Evolutionary conservation across 306 rosid species (phyloP), one percentile per base, ranked within the genome.

Genomic region (Fragaria nilgerrensis): DNA sequence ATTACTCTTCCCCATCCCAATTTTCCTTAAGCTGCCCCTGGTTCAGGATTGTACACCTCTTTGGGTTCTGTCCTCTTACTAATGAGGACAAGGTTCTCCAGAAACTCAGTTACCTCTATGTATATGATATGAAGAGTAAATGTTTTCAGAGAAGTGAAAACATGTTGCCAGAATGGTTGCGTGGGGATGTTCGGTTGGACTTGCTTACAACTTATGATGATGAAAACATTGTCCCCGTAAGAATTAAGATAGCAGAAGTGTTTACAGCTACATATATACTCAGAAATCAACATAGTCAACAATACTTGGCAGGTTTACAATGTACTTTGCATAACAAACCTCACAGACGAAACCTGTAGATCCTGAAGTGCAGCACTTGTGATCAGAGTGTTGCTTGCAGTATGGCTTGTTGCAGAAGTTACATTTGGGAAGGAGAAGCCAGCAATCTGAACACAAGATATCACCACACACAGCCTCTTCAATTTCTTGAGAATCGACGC

Each of bases 341-440:
- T 82, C 88, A 52, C 97, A 92, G 22, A 88, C 82, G 39, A 89
- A 83, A 34, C 80, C 88, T 37, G 83, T n/a, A 7, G 81, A 81
- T 34, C 83, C 81, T 10, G 87, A 69, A 43, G 81, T 69, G 50
- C 29, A 43, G 78, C 81, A 34, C 76, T 81, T 75, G 72, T 82
- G 75, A 48, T 77, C 29, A 48, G 80, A 64, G 49, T 95, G 97
- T 70, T 74, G 87, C 76, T 63, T 89, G 34, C 98, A 95, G 27
- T 90, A 90, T 23, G 98, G 91, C 81, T 83, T 90, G 85, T 92
- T 90, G 79, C 98, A 95, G 75, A 81, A 86, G 75, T 77, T 84
- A 80, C 97, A 95, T 76, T 95, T 92, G 13, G 97, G 96, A 80
- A 88, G 89, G 64, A 25, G 75, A 36, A 90, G 88, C 96, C 97